Evolutionary conservation across 1,284 basidiomycete genomes (phyloP).

Genomic region (Nidula niveotomentosa): DNA sequence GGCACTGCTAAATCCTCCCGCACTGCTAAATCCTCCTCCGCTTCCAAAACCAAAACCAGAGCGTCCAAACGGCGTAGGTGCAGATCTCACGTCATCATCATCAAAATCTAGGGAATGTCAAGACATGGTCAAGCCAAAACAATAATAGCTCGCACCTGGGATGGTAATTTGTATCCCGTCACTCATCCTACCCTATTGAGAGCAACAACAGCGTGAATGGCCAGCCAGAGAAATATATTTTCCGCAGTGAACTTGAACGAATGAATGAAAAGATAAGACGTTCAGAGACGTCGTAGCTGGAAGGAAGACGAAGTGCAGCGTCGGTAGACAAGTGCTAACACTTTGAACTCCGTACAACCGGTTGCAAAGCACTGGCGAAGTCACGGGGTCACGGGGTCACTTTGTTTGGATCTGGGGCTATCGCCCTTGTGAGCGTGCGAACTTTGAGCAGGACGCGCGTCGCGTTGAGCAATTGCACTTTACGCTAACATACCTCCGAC

Average conservation of each 20-base stretch:
- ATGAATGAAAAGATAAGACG: too few relatives aligned
- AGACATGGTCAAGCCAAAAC: conserved; percentile 1
- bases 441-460: conserved; percentile 36
- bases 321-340: too few relatives aligned
- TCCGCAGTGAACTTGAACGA: too few relatives aligned
- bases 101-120: conserved; percentile 53
- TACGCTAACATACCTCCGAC: background rate
- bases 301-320: too few relatives aligned
- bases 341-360: too few relatives aligned
- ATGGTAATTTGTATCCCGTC: conserved; percentile 80
- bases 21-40: background rate
- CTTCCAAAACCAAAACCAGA: conserved; percentile 39
- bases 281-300: too few relatives aligned
- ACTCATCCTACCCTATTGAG: conserved; percentile 22
- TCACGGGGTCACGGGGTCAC: too few relatives aligned
- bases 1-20: conserved; percentile 19
- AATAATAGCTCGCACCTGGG: conserved; percentile 50
- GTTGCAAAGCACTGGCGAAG: too few relatives aligned
- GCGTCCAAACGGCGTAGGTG: conserved; percentile 66
- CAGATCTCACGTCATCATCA: conserved; percentile 66
- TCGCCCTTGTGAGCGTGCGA: background rate
- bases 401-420: too few relatives aligned
- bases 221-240: too few relatives aligned
- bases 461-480: conserved; percentile 27
- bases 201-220: too few relatives aligned